Conservation (phyloP, 768 basidiomycete genomes). For the Mycena venus region DNA sequence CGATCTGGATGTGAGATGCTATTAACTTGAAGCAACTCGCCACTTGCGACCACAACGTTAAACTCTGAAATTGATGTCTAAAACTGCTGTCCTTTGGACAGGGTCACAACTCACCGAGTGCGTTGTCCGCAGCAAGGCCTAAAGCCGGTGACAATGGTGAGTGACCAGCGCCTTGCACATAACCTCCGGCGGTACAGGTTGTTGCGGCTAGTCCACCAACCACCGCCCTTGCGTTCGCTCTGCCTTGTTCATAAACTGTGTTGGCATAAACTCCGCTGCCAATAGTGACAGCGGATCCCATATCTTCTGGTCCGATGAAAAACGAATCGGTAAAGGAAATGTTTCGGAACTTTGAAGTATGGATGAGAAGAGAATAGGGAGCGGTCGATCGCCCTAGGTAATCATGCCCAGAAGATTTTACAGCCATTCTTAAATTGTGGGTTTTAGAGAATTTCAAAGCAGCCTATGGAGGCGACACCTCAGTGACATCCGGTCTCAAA, state of each 20-base stretch:
- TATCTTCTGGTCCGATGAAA: neutral
- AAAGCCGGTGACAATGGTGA: constrained; percentile 41
- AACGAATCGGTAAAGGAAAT: constrained; percentile 39
- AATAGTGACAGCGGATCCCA: neutral
- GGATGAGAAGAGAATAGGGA: constrained; percentile 54
- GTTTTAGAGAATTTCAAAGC: constrained; percentile 45
- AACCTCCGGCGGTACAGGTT: constrained; percentile 43
- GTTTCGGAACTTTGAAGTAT: constrained; percentile 54
- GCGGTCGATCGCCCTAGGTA: constrained; percentile 60
- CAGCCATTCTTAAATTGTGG: constrained; percentile 43
- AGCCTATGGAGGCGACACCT: constrained; percentile 33
- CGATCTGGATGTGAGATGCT: constrained; percentile 40
- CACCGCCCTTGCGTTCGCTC: neutral
- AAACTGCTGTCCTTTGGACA: neutral
- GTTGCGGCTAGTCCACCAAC: constrained; percentile 6
- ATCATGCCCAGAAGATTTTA: constrained; percentile 52
- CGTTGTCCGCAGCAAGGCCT: constrained; percentile 45
- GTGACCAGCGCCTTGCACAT: constrained; percentile 48
- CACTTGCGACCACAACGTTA: constrained; percentile 46
- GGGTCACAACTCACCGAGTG: constrained; percentile 25
- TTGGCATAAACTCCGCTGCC: neutral
- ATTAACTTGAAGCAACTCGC: constrained; percentile 41
- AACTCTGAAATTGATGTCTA: constrained; percentile 31
- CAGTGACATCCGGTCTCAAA: neutral
- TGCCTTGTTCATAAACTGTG: neutral